Percentiles rank a stretch among this genome's conserved stretches.
These are phyloP conservation scores for Phytophthora pisi DNA, from an alignment of 352 stramenopile species.

Conservation along the genomic window DNA sequence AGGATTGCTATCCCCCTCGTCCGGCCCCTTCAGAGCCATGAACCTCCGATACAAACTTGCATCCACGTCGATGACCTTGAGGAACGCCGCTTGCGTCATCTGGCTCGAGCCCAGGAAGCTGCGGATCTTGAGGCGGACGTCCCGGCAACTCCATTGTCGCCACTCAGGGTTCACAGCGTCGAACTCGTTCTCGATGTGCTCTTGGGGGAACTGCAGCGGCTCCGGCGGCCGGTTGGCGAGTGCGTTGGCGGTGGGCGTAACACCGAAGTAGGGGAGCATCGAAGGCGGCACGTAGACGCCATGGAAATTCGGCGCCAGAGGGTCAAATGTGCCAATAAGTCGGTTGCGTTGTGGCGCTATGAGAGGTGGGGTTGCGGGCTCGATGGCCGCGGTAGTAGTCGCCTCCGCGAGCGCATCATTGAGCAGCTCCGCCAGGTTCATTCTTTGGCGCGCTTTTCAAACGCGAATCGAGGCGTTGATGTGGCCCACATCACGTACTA, in stretches of 20 bases:
- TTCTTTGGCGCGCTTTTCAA: too few relatives aligned
- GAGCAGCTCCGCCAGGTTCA: too few relatives aligned
- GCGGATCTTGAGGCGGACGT: background rate
- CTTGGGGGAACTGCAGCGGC: background rate
- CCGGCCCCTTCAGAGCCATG: conserved; percentile 45
- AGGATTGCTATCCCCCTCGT: conserved; percentile 32
- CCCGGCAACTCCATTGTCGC: background rate
- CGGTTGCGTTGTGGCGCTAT: too few relatives aligned
- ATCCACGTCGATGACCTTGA: conserved; percentile 41
- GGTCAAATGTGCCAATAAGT: too few relatives aligned
- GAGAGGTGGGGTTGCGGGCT: too few relatives aligned
- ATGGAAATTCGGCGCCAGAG: too few relatives aligned
- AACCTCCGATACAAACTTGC: conserved; percentile 46
- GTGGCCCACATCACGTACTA: too few relatives aligned
- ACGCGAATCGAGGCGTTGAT: too few relatives aligned
- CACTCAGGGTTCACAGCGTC: background rate
- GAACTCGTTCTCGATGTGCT: background rate
- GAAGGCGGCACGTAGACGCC: background rate
- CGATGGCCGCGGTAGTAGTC: too few relatives aligned
- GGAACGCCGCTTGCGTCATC: conserved; percentile 52
- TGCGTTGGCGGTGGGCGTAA: background rate
- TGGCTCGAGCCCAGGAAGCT: conserved; percentile 35
- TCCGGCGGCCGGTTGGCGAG: background rate
- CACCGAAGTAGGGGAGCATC: background rate
- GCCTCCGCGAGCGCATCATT: too few relatives aligned